These are phyloP conservation scores for Pachyrhizus erosus DNA, from an alignment of 306 rosid genomes.

Conservation along the genomic window DNA sequence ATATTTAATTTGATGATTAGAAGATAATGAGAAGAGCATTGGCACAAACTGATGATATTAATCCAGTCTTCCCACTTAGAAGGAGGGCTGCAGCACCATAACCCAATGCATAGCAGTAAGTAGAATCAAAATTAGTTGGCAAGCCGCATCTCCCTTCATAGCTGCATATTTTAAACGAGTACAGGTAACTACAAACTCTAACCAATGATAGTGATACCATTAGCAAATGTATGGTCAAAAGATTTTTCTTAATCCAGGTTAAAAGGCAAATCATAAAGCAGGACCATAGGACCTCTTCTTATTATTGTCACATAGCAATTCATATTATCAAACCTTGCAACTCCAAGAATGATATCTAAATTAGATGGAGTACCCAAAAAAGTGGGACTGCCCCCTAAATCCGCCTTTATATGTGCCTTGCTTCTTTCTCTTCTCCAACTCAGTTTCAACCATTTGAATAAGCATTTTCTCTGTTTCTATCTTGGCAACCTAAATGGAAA, in stretches of 20 bases:
- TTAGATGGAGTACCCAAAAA: constrained; percentile 79
- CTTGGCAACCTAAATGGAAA: constrained; percentile 78
- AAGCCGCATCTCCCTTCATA: constrained; percentile 98
- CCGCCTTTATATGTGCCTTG: constrained; percentile 67
- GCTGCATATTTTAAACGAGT: constrained; percentile 52
- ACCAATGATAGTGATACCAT: constrained; percentile 16
- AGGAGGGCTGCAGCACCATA: constrained; percentile 95
- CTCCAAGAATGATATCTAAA: constrained; percentile 7
- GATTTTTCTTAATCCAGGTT: neutral
- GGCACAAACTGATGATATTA: constrained; percentile 89
- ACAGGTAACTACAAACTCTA: constrained; percentile 35
- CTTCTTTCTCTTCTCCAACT: constrained; percentile 86
- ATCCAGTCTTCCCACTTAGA: constrained; percentile 88
- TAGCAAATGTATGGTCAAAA: constrained; percentile 22
- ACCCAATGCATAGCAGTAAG: constrained; percentile 97
- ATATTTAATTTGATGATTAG: constrained; percentile 33
- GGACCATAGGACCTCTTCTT: neutral
- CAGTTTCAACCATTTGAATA: constrained; percentile 97
- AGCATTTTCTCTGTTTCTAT: constrained; percentile 99
- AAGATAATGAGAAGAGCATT: constrained; percentile 8
- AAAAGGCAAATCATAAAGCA: constrained; percentile 10
- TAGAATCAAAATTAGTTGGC: constrained; percentile 95
- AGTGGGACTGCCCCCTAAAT: constrained; percentile 93
- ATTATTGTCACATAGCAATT: neutral
- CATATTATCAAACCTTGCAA: constrained; percentile 35